These are phyloP conservation scores for Pseudozyma tsukubaensis DNA, from an alignment of 1,284 basidiomycete genomes.

Conservation along the genomic window DNA sequence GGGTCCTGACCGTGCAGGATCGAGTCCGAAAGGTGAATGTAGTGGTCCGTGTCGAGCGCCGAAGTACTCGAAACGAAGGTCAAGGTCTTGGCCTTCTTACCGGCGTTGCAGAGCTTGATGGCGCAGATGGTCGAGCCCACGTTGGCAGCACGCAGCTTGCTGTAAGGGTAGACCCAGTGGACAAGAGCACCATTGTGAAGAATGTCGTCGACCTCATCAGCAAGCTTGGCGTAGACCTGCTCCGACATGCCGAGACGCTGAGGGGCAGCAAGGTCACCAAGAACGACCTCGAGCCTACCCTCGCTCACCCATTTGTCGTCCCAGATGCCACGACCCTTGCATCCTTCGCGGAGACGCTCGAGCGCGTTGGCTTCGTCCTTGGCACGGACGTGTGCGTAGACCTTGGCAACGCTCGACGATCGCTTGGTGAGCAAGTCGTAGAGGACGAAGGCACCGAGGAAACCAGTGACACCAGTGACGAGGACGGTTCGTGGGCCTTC, in stretches of 20 bases:
- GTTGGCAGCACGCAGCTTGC: conserved; percentile 89
- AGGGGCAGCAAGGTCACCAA: conserved; percentile 83
- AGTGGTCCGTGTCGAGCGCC: conserved; percentile 89
- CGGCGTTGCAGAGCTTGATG: conserved; percentile 80
- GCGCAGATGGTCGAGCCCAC: conserved; percentile 88
- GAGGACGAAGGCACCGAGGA: conserved; percentile 93
- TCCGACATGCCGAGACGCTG: conserved; percentile 81
- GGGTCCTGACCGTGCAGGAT: conserved; percentile 47
- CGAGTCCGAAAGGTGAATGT: conserved; percentile 84
- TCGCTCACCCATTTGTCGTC: conserved; percentile 83
- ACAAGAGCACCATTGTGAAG: conserved; percentile 97
- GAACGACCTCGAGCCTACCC: conserved; percentile 81
- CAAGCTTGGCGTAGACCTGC: conserved; percentile 77
- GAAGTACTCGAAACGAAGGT: conserved; percentile 96
- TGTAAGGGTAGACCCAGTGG: conserved; percentile 99
- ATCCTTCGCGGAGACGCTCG: conserved; percentile 79
- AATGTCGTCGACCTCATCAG: conserved; percentile 82
- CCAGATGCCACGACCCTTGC: conserved; percentile 91
- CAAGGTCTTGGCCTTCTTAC: conserved; percentile 77
- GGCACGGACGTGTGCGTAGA: conserved; percentile 90
- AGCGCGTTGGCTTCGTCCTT: conserved; percentile 77
- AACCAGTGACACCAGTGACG: conserved; percentile 96
- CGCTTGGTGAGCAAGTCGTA: conserved; percentile 79
- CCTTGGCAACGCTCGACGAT: conserved; percentile 78
- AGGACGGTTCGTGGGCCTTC: conserved; percentile 78